Percentiles rank a stretch among this genome's conserved stretches.
phyloP scores from a whole-genome alignment of 768 basidiomycete genomes.

The Xerocomus potaroensis region DNA sequence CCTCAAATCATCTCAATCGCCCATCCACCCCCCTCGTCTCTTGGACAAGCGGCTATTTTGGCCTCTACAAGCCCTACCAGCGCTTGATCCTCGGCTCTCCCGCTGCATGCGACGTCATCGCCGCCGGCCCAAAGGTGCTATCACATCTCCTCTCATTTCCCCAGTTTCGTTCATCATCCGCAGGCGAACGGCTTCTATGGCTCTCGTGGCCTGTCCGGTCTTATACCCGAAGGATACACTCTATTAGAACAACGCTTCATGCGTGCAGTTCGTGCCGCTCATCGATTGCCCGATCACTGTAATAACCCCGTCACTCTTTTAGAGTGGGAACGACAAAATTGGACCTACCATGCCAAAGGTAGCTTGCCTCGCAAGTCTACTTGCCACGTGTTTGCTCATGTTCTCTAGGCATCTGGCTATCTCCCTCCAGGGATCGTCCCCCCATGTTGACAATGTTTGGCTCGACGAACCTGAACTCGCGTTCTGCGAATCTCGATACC shows the following conservation, averaged over 20 bases:
- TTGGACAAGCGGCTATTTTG: constrained; percentile 95
- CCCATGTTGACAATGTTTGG: constrained; percentile 85
- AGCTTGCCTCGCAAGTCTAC: background rate
- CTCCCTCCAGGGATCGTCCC: constrained; percentile 44
- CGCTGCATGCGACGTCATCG: constrained; percentile 67
- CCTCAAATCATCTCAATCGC: constrained; percentile 33
- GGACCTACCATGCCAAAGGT: constrained; percentile 99
- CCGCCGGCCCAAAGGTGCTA: constrained; percentile 79
- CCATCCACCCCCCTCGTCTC: constrained; percentile 51
- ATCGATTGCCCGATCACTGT: constrained; percentile 29
- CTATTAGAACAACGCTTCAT: constrained; percentile 83
- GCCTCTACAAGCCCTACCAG: constrained; percentile 78
- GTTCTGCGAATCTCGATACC: constrained; percentile 86
- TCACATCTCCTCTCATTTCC: background rate
- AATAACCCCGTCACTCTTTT: constrained; percentile 57
- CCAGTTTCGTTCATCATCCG: constrained; percentile 1
- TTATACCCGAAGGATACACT: constrained; percentile 96
- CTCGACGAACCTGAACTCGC: constrained; percentile 91
- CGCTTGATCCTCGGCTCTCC: constrained; percentile 58
- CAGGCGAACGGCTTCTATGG: constrained; percentile 96
- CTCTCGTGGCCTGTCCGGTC: constrained; percentile 83
- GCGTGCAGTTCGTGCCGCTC: constrained; percentile 50
- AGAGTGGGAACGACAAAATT: constrained; percentile 86
- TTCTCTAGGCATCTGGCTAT: constrained; percentile 76
- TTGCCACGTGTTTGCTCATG: background rate